Percentiles rank a stretch among this genome's conserved stretches.
Conservation (phyloP, 192 early-diverging fungal genomes). For the Gryganskiella cystojenkinii region DNA sequence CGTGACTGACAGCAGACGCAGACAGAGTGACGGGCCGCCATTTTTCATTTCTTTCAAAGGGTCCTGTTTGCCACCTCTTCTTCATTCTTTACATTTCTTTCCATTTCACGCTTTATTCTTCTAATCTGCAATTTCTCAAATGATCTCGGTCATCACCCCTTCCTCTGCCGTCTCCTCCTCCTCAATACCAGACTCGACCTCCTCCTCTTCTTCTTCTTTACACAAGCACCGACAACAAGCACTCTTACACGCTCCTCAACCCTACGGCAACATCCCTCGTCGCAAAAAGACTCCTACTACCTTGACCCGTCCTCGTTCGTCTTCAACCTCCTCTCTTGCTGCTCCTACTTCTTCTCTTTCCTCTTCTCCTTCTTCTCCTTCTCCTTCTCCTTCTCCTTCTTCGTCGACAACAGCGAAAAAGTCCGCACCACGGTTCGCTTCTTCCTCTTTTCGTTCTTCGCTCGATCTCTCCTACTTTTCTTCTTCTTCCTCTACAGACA, state of each 20-base stretch:
- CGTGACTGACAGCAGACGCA: too few relatives aligned
- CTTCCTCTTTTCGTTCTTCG: constrained; percentile 6
- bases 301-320: not conserved
- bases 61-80: not conserved
- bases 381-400: constrained; percentile 9
- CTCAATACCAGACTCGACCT: not conserved
- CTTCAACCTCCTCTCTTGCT: not conserved
- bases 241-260: constrained; percentile 17
- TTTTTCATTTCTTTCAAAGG: not conserved
- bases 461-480: not conserved
- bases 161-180: not conserved
- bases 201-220: constrained; percentile 1
- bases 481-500: too few relatives aligned
- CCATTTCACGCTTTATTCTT: not conserved
- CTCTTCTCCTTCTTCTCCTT: not conserved
- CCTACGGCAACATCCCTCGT: constrained; percentile 46
- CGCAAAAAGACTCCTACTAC: constrained; percentile 1
- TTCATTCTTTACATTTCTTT: not conserved
- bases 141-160: not conserved
- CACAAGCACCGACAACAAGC: constrained; percentile 7
- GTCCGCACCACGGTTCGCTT: constrained; percentile 15
- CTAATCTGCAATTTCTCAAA: not conserved
- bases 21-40: too few relatives aligned
- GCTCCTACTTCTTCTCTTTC: not conserved
- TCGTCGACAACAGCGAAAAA: constrained; percentile 1